phyloP scores from a whole-genome alignment of 148 eudicot species.

The Euryodendron excelsum region DNA sequence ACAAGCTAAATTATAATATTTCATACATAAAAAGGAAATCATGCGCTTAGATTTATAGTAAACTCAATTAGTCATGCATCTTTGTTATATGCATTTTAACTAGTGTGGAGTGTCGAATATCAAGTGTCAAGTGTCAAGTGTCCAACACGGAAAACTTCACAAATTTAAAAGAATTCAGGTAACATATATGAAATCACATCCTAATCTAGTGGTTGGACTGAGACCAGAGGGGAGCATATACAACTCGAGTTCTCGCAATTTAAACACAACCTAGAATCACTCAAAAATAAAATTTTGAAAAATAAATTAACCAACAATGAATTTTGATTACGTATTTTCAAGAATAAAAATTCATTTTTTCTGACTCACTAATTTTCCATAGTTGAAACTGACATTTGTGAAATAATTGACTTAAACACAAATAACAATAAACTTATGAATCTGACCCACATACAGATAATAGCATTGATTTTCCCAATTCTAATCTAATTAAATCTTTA shows the following conservation, averaged over 20 bases:
- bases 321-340: background rate
- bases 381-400: background rate
- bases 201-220: background rate
- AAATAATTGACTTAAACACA: background rate
- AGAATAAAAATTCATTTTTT: background rate
- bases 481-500: background rate
- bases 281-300: background rate
- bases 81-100: too few species aligned
- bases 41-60: too few species aligned
- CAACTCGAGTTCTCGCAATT: background rate
- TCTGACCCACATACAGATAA: background rate
- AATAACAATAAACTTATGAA: background rate
- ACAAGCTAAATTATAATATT: too few species aligned
- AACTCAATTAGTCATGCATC: too few species aligned
- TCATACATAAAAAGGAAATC: too few species aligned
- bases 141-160: too few species aligned
- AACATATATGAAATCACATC: background rate
- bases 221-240: background rate
- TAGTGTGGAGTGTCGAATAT: too few species aligned
- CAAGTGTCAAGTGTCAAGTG: too few species aligned
- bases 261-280: background rate
- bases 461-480: background rate
- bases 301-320: background rate
- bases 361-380: background rate
- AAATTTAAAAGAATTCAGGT: too few species aligned